Evolutionary conservation across 2,329 filamentous ascomycete species (phyloP).

Genomic region (Bipolaris sorokiniana): DNA sequence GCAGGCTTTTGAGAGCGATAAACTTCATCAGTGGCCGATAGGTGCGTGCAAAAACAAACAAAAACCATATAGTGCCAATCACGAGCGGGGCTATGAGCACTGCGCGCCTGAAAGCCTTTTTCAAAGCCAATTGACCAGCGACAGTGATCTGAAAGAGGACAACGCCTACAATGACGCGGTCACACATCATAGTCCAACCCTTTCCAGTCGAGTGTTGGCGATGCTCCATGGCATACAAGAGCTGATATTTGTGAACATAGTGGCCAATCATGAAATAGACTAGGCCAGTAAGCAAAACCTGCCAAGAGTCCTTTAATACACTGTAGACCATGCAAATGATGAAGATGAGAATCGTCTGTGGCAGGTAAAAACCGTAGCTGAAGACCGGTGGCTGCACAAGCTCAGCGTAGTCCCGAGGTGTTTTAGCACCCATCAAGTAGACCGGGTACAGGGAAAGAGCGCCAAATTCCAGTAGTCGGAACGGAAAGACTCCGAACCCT

Average conservation of each 20-base stretch:
- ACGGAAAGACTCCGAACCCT: constrained; percentile 89
- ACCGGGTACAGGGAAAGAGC: constrained; percentile 84
- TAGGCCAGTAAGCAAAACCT: constrained; percentile 80
- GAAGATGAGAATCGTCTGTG: constrained; percentile 89
- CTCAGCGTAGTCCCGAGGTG: constrained; percentile 86
- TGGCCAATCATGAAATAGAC: constrained; percentile 84
- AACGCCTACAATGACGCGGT: constrained; percentile 84
- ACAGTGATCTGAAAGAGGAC: constrained; percentile 91
- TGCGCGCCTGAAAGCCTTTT: constrained; percentile 74
- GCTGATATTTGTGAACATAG: constrained; percentile 95
- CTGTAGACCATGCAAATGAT: constrained; percentile 97
- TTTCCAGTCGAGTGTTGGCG: constrained; percentile 90
- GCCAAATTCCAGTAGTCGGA: constrained; percentile 88
- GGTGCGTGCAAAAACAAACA: constrained; percentile 76
- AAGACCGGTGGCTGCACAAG: constrained; percentile 83
- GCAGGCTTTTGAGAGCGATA: constrained; percentile 87
- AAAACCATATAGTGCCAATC: constrained; percentile 85
- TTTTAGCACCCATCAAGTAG: constrained; percentile 77
- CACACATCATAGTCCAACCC: constrained; percentile 96
- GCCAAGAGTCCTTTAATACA: constrained; percentile 77
- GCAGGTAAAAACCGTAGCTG: constrained; percentile 94
- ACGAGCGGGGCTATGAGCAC: constrained; percentile 77
- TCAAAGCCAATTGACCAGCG: constrained; percentile 80
- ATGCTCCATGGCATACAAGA: constrained; percentile 98
- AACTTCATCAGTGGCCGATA: constrained; percentile 91